phyloP scores from a whole-genome alignment of 2,329 filamentous ascomycete species.

The Stemphylium lycopersici region DNA sequence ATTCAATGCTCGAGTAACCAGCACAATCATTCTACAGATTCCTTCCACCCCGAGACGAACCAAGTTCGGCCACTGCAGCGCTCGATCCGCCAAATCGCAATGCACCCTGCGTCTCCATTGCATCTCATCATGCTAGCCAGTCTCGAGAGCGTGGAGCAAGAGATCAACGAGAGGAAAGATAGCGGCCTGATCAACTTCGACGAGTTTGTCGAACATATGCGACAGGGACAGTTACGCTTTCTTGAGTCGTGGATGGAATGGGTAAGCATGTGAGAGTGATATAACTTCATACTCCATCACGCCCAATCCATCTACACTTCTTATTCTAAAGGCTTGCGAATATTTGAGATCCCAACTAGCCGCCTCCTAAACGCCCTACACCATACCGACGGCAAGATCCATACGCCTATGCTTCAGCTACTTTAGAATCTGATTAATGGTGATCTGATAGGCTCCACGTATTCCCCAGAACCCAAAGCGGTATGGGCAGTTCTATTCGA shows the following conservation, averaged over 20 bases:
- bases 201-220: conserved; percentile 80
- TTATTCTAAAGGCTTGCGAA: background rate
- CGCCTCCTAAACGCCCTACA: too few relatives aligned
- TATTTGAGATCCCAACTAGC: too few relatives aligned
- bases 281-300: background rate
- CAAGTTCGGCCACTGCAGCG: conserved; percentile 21
- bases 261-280: conserved; percentile 51
- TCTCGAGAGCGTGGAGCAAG: conserved; percentile 69
- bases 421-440: too few relatives aligned
- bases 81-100: conserved; percentile 27
- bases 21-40: conserved; percentile 13
- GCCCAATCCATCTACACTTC: background rate
- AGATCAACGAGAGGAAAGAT: conserved; percentile 75
- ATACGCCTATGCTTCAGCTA: too few relatives aligned
- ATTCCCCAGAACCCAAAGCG: too few relatives aligned
- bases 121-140: conserved; percentile 50
- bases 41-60: conserved; percentile 21
- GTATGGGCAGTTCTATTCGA: too few relatives aligned
- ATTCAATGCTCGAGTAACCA: background rate
- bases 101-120: conserved; percentile 26
- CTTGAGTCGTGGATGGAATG: conserved; percentile 90
- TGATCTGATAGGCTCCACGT: too few relatives aligned
- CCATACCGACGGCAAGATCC: too few relatives aligned
- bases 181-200: conserved; percentile 76
- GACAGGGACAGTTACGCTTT: conserved; percentile 70